Base-by-base conservation (phyloP, 2,329 filamentous ascomycete species). In the Chaetomiaceae sp. region DNA sequence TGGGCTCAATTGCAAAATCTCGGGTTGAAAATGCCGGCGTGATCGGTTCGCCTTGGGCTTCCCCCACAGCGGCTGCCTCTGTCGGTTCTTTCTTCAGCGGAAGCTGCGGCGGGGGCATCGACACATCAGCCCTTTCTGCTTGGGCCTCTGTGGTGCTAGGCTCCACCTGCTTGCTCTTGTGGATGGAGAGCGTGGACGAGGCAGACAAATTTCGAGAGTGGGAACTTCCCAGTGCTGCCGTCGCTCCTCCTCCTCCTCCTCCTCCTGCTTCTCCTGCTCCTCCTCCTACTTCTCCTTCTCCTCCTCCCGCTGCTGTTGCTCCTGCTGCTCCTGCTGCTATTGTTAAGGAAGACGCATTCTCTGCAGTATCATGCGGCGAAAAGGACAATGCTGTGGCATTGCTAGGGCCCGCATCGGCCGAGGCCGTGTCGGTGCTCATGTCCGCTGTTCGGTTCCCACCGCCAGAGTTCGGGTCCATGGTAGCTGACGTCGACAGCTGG, bases 101-200 rank as follows among this genome's bases (percentile, higher is more conserved):
- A 67, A 20, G 77, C 72, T 65, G 58, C 73, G 57, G 60, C 53
- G 81, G 77, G 34, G 84, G 81, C 78, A 87, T 85, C 59, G 80
- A 85, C 56, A 85, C 74, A 66, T 76, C 85, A 52, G 82, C 75
- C 64, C 77, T 76, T 53, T 82, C 81, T 57, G 79, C 75, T 66
- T 80, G 75, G 57, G 75, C 73, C 51, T 78, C 75, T 55, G 77
- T 79, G 27, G 78, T 79, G 58, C 80, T 79, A 30, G 83, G 75
- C 62, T 86, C 82, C 52, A 77, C 77, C 66, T 80, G 75, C 51
- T 77, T 74, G 59, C 76, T 75, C 67, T 86, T 86, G 56, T 77
- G 78, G 60, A 68, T 69, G 56, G 66, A 60, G 51, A 41, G 70
- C 57, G 25, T 25, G 2, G 44, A 53, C 14, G 51, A 44, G 4